Evolutionary conservation across 2,329 filamentous ascomycete genomes (phyloP), one percentile per base, ranked within the genome.

Genomic region (Phialocephala sp.): DNA sequence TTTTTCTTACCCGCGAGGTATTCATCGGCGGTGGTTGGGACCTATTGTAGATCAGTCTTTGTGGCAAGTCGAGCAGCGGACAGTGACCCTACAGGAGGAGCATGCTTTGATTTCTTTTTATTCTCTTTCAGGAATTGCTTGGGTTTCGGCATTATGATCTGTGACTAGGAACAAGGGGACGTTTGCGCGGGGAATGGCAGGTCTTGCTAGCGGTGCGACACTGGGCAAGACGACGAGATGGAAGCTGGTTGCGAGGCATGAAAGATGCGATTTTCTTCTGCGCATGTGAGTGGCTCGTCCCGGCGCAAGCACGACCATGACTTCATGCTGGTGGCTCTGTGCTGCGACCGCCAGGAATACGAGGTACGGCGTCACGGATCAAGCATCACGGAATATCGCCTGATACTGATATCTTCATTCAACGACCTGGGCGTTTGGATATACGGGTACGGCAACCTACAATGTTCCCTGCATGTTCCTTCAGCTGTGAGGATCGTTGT

Each of bases 1-100:
- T 11, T 11, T 36, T 41, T 22, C 77, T 68, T 75, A 85, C 84
- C 82, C 67, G 87, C 87, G 60, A 91, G 82, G 72, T 86, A 92
- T 69, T 91, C 89, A 79, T 91, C 89, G 60, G 87, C 86, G 1
- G 86, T 86, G 64, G 86, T 81, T 5, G 88, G 85, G 20, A 79
- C 80, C 79, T 88, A 70, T 67, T 39, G 24, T 41, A 63, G 32
- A 50, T 72, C 59, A 72, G 64, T 59, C 27, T 39, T 18, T 43
- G 39, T 45, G 8, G 12, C 18, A 37, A 39, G 18, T 24, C 24
- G 12, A n/a, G 39, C 39, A 22, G 57, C 35, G 32, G 56, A 22
- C 9, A 32, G 15, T 20, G 18, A n/a, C 66, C 66, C 35, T 68
- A 76, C 75, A 64, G 69, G 66, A 18, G 64, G 65, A 50, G 70